Evolutionary conservation across 1,139 yeast genomes (phyloP), one percentile per base, ranked within the genome.

Genomic region (Casaregolazyma lundiana): DNA sequence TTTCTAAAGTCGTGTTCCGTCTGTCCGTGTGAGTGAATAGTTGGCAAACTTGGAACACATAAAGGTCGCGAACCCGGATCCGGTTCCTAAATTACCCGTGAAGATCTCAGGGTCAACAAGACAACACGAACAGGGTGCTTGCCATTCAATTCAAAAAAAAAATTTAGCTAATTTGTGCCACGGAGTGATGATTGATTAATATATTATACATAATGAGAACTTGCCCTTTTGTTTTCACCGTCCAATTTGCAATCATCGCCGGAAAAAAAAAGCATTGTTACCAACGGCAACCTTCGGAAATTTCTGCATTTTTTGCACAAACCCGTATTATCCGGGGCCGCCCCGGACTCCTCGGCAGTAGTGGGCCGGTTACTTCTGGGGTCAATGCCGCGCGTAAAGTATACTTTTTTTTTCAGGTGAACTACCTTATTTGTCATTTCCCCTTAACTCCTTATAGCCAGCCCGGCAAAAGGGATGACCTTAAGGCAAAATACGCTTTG

Each of bases 11-110:
- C 32, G 32, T 26, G 32, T 26, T 26, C 32, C 32, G 32, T n/a
- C 32, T 26, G 32, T 26, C 32, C 32, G 32, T 26, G 32, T 26
- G 32, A 26, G 32, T 26, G 32, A 26, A 26, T n/a, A 26, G 32
- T 26, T 26, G 32, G 32, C 32, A 26, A 26, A 26, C 32, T 26
- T 26, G 32, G 32, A 15, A n/a, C 8, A 21, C 7, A 4, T 26
- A 26, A 26, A 26, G 32, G 32, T 26, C 32, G 32, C 32, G 32
- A 26, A n/a, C n/a, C n/a, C n/a, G n/a, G n/a, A n/a, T 15, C 32
- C 32, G 13, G 32, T 26, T 26, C 32, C 32, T 26, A 26, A 26
- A n/a, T 26, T 26, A 26, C 32, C 32, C 32, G 32, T 26, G 11
- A 6, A 26, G 32, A 26, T 26, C 32, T 26, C n/a, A n/a, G n/a